These are phyloP conservation scores for Leersia perrieri DNA, from an alignment of 176 grass and related monocot genomes.

Conservation along the genomic window DNA sequence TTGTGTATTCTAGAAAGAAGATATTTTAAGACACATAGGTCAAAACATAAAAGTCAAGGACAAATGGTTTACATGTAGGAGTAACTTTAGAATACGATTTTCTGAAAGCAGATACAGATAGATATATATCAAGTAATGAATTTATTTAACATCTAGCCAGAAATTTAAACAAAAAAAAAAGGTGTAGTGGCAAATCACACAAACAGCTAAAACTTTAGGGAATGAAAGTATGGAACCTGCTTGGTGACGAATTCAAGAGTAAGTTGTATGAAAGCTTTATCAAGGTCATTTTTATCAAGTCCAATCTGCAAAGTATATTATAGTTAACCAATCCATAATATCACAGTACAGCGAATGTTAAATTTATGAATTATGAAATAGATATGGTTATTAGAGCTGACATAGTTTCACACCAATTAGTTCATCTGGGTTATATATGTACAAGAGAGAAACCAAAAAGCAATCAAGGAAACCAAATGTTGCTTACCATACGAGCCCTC, in stretches of 20 bases:
- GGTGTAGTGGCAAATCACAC: background rate
- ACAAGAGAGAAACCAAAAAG: background rate
- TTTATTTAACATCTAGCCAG: conserved; percentile 17
- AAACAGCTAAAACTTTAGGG: conserved; percentile 15
- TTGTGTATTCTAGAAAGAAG: background rate
- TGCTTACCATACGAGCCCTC: conserved; percentile 87
- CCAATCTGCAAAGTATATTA: conserved; percentile 67
- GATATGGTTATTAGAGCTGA: background rate
- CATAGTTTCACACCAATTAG: conserved; percentile 4
- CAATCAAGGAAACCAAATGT: background rate
- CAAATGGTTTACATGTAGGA: background rate
- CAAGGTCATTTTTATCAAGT: conserved; percentile 80
- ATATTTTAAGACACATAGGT: conserved; percentile 14
- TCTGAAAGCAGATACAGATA: background rate
- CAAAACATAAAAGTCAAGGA: conserved; percentile 2
- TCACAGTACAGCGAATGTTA: background rate
- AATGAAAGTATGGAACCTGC: conserved; percentile 57
- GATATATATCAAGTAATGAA: conserved; percentile 7
- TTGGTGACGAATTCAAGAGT: conserved; percentile 82
- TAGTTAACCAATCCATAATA: conserved; percentile 6
- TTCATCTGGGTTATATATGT: background rate
- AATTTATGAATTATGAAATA: background rate
- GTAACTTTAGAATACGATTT: background rate
- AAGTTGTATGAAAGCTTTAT: conserved; percentile 88
- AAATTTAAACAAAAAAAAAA: conserved; percentile 4